Conservation (phyloP, 2,329 filamentous ascomycete genomes). For the Fusarium robinianum region DNA sequence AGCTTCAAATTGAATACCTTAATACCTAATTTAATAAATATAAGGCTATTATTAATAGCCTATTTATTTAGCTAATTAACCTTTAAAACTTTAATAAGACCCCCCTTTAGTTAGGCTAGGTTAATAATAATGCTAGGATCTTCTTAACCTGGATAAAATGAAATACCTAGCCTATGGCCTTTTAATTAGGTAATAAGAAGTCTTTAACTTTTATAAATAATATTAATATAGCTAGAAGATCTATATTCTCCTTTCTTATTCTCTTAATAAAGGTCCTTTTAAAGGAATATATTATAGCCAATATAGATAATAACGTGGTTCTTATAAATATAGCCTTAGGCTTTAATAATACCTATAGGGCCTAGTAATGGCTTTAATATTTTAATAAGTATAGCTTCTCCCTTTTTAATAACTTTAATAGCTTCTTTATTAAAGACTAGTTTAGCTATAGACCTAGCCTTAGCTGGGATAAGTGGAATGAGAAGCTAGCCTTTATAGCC, state of each 20-base stretch:
- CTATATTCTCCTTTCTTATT: slow-evolving; percentile 1
- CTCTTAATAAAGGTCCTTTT: not conserved
- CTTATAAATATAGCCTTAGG: not conserved
- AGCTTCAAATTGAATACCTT: too few relatives aligned
- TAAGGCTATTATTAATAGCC: too few relatives aligned
- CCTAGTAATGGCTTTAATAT: not conserved
- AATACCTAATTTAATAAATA: too few relatives aligned
- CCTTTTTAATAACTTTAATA: not conserved
- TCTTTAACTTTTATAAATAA: not conserved
- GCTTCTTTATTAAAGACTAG: not conserved
- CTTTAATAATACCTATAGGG: not conserved
- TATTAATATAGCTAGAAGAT: not conserved
- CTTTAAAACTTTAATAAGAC: too few relatives aligned
- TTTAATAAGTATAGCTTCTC: not conserved
- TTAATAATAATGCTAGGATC: too few relatives aligned
- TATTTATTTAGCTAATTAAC: too few relatives aligned
- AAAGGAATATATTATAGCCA: slow-evolving; percentile 3
- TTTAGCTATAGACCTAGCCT: not conserved
- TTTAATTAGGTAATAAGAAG: slow-evolving; percentile 2
- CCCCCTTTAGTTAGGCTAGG: too few relatives aligned
- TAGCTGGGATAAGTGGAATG: not conserved
- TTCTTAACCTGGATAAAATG: too few relatives aligned
- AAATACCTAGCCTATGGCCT: too few relatives aligned
- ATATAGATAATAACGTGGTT: not conserved
- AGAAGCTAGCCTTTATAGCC: too few relatives aligned